Conservation (phyloP, 1,284 basidiomycete genomes). For the Marasmius fiardii region DNA sequence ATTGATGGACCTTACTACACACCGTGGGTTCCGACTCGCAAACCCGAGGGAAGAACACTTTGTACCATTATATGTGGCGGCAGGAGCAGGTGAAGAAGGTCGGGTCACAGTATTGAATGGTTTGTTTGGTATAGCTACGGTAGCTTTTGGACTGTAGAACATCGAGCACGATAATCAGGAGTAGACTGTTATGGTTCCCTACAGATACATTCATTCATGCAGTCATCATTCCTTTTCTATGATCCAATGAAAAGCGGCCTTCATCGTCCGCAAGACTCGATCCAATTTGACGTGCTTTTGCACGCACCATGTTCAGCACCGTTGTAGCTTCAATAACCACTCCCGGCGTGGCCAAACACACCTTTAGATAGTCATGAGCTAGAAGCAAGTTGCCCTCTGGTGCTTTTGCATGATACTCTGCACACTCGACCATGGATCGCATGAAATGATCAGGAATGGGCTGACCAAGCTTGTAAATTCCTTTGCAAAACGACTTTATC, state of each 20-base stretch:
- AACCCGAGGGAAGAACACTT: constrained; percentile 76
- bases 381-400: constrained; percentile 1
- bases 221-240: background rate
- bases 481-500: no score
- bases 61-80: constrained; percentile 69
- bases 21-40: constrained; percentile 57
- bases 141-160: constrained; percentile 56
- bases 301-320: background rate
- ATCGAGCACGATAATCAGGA: background rate
- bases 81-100: constrained; percentile 64
- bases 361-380: constrained; percentile 1
- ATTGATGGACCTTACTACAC: constrained; percentile 47
- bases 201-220: background rate
- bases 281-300: constrained; percentile 1
- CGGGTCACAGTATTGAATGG: constrained; percentile 46
- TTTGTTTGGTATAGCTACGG: constrained; percentile 54
- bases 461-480: background rate
- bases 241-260: background rate
- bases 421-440: constrained; percentile 2
- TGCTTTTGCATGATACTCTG: background rate
- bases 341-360: background rate
- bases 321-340: background rate
- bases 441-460: background rate
- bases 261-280: background rate
- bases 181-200: background rate